Evolutionary conservation across 176 grass and related monocot species (phyloP), one percentile per base, ranked within the genome.

Genomic region (Oryza rufipogon): DNA sequence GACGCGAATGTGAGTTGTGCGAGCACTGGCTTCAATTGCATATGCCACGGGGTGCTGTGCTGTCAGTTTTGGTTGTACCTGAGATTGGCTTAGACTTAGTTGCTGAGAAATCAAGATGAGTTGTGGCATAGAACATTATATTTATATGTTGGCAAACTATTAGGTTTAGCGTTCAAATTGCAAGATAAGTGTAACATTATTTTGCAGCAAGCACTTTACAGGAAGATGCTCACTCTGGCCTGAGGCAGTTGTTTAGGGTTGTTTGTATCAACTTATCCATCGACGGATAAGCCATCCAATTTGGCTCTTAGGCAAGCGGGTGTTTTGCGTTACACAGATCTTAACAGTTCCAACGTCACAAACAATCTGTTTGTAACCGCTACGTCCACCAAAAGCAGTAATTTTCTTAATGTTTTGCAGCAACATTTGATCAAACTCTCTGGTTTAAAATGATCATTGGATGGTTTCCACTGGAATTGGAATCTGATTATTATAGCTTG

Each of bases 1-100:
- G 77, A 71, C 17, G 1, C 23, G 17, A 11, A 78, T 86, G 73
- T 86, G 78, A 90, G 19, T 47, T 73, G 2, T 23, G 20, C 9
- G 77, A 73, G 28, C 45, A 32, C n/a, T 19, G 36, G n/a, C 71
- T 81, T 49, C 11, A 26, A 26, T 81, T 58, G 45, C 25, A n/a
- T 81, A n/a, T 81, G 72, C 9, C 8, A 23, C 20, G 0, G 16
- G n/a, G 38, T 39, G 38, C 38, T 39, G 20, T 65, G 71, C 16
- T 8, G 66, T 19, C 71, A 52, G 14, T 79, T 80, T 80, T 74
- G 3, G 75, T 14, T 81, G 77, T 64, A 80, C 17, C 34, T 42
- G n/a, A 52, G 23, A 79, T 26, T 48, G 6, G 11, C 6, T 25
- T 61, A 17, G 39, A 32, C 14, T 79, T n/a, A 4, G 0, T 7